Percentiles rank a stretch among this genome's conserved stretches.
Evolutionary conservation across 140 eudicot species (phyloP).

Genomic region (Flaveria floridana): DNA sequence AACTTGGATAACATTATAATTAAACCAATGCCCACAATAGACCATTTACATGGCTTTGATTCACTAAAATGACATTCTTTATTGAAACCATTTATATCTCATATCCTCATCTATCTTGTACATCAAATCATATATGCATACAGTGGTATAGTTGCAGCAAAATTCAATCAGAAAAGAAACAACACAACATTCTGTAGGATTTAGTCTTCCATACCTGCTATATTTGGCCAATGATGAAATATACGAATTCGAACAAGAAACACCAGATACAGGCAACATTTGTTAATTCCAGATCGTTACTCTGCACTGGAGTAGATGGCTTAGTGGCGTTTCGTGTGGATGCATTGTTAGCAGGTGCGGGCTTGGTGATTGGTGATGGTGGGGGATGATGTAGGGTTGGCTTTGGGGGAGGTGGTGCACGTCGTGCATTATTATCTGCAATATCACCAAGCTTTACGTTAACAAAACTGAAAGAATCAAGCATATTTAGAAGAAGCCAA

Average conservation of each 20-base stretch:
- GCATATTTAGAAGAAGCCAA: background rate
- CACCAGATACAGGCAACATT: conserved; percentile 2
- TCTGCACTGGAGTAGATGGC: conserved; percentile 2
- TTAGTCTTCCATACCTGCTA: conserved; percentile 10
- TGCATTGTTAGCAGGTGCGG: background rate
- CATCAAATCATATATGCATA: background rate
- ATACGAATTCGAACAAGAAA: background rate
- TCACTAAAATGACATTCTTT: conserved; percentile 4
- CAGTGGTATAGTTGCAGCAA: background rate
- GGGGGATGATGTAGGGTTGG: conserved; percentile 1
- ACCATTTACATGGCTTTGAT: background rate
- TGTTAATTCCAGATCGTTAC: conserved; percentile 5
- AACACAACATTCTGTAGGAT: background rate
- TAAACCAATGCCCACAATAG: background rate
- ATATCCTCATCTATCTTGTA: background rate
- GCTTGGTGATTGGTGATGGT: background rate
- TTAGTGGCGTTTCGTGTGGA: background rate
- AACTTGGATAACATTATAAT: background rate
- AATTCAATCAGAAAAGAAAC: background rate
- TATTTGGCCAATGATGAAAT: background rate
- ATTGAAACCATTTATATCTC: background rate
- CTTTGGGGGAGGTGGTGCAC: background rate
- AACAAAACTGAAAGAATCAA: background rate
- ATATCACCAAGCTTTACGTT: background rate
- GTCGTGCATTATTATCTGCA: background rate